Evolutionary conservation across 768 basidiomycete genomes (phyloP), one percentile per base, ranked within the genome.

Genomic region (Psilocybe cyanescens): DNA sequence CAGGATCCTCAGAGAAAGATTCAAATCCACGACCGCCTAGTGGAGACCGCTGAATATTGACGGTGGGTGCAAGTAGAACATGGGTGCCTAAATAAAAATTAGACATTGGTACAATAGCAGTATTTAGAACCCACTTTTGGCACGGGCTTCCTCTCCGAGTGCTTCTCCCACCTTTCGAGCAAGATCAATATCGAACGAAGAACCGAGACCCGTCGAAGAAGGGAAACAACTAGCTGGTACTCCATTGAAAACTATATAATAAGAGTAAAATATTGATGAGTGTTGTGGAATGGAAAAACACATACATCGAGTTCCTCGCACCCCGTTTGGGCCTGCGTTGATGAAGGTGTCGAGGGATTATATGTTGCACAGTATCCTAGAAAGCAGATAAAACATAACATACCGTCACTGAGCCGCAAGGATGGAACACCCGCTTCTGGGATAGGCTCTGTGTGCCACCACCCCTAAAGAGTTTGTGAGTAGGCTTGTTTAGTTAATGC

Each of bases 21-120:
- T 89, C 88, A 65, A 89, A 90, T 28, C 80, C 75, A 50, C 83
- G 78, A 5, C 84, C 84, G 33, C 84, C 83, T 4, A 85, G 72
- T 28, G 83, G 84, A 5, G 81, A 83, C n/a, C 87, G 78, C 61
- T 86, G 86, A 28, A 82, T 88, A 66, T 89, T 89, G 64, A 86
- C 81, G 1, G 87, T 89, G 1, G 87, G 88, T 1, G 80, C 87
- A n/a, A 88, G 78, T 0, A 86, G 73, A 35, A 86, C 76, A 67
- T 82, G 80, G 12, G 68, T 68, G 39, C 79, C 80, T 81, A 45
- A 29, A 7, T 8, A 48, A 66, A 55, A 39, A 52, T 12, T 17
- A 47, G 24, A 28, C n/a, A 45, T 8, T 41, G 11, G 55, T 19
- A 39, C 3, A 19, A 45, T 24, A 8, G 9, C 8, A 19, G 30